Base-by-base conservation (phyloP, 768 basidiomycete genomes). In the Suillus americanus region DNA sequence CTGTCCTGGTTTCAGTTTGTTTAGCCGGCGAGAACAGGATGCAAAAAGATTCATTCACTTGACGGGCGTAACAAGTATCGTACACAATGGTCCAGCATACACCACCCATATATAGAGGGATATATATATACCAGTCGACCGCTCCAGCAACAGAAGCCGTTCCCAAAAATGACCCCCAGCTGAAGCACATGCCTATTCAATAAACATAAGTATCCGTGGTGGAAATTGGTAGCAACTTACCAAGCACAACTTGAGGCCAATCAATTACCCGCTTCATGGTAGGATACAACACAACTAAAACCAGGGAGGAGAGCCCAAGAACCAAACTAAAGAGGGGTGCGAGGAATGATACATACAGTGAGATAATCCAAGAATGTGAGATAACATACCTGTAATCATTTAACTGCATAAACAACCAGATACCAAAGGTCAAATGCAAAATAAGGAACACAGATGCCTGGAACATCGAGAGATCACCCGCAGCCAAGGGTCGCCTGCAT, bases 1-100 rank as follows among this genome's bases (percentile, higher is more conserved):
- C 88, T 87, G 75, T 94, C 92, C 79, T 92, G 82, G 72, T 64
- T 84, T 67, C 9, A 84, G 83, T 63, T 85, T 84, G 68, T 85
- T 86, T 81, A 86, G 85, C 83, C 82, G 61, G 85, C 75, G 30
- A 20, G 28, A 10, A 18, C 18, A 25, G 9, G 28, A 30, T 1
- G 51, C 18, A 53, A 30, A 18, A 30, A 5, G 28, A 53, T 53
- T 20, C 2, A 33, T 53, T 53, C 18, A 53, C 51, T 30, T 53
- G 51, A 53, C 51, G 51, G 51, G 28, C 28, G 30, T 53, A 53
- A 20, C 9, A 30, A 53, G 51, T 30, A 18, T 30, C 30, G 14
- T 38, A 38, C n/a, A 23, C 35, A 8, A 56, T 25, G 9, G 35
- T 53, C 51, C 51, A 53, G 30, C 51, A 53, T 10, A 30, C 2